phyloP scores from a whole-genome alignment of 306 rosid genomes.

The Carpinus viminea region DNA sequence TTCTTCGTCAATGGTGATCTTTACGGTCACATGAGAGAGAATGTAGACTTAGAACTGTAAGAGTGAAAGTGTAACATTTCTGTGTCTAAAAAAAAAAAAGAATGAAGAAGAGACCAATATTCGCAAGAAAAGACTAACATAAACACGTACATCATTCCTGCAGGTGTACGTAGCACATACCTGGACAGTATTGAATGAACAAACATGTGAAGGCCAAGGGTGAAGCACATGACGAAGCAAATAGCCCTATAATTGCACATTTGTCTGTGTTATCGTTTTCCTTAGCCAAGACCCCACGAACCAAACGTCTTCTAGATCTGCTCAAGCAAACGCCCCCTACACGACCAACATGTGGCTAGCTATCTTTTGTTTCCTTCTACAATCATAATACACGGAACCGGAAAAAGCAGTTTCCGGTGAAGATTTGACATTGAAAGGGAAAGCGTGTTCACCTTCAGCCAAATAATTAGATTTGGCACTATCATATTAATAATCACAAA shows the following conservation, averaged over 20 bases:
- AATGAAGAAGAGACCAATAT: too few relatives aligned
- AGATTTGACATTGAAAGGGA: background rate
- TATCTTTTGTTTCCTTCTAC: constrained; percentile 18
- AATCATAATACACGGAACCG: background rate
- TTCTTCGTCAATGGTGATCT: too few relatives aligned
- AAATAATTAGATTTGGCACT: constrained; percentile 9
- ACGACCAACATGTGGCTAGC: constrained; percentile 3
- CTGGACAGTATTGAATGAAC: background rate
- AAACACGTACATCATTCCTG: too few relatives aligned
- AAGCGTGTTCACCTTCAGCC: background rate
- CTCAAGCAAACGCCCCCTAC: background rate
- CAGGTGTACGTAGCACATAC: background rate
- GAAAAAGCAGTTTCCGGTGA: background rate
- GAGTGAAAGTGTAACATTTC: too few relatives aligned
- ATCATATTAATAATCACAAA: background rate
- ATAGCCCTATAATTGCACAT: background rate
- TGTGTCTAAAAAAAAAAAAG: too few relatives aligned
- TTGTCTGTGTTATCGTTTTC: background rate
- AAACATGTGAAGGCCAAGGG: background rate
- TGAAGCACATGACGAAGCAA: background rate
- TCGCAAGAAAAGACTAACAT: too few relatives aligned
- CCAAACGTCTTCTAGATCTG: background rate
- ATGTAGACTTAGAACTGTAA: too few relatives aligned
- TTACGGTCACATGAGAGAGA: too few relatives aligned
- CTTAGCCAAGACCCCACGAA: constrained; percentile 3